Evolutionary conservation across 2,329 filamentous ascomycete species (phyloP).

Genomic region (Exophiala viscosa): DNA sequence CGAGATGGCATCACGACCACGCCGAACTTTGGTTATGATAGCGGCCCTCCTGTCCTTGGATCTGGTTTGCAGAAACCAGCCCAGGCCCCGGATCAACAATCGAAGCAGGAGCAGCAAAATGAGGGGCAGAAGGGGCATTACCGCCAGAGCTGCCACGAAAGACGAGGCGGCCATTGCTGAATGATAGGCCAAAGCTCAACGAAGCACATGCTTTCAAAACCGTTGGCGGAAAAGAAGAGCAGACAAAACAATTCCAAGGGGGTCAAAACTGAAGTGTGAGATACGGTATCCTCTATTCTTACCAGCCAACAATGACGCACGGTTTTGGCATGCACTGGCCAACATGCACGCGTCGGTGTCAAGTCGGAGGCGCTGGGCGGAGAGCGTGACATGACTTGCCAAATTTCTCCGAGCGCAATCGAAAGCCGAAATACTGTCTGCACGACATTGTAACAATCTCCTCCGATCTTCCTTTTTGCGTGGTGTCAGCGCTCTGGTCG

Average conservation of each 20-base stretch:
- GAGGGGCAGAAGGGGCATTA: slow-evolving; percentile 18
- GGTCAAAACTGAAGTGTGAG: neutral
- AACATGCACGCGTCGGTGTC: neutral
- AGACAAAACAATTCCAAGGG: neutral
- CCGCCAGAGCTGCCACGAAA: slow-evolving; percentile 18
- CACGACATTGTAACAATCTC: no score
- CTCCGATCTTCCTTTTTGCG: no score
- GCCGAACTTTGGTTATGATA: slow-evolving; percentile 18
- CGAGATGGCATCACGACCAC: slow-evolving; percentile 37
- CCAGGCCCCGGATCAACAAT: slow-evolving; percentile 13
- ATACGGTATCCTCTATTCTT: neutral
- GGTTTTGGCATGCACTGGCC: slow-evolving; percentile 1
- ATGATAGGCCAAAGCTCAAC: neutral
- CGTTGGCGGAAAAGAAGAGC: slow-evolving; percentile 1
- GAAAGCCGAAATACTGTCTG: no score
- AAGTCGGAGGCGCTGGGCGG: neutral
- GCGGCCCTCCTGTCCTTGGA: slow-evolving; percentile 20
- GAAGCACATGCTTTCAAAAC: slow-evolving; percentile 16
- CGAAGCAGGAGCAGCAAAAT: slow-evolving; percentile 13
- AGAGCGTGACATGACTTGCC: neutral
- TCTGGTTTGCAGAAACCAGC: slow-evolving; percentile 19
- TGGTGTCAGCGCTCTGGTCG: no score
- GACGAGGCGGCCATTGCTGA: slow-evolving; percentile 22
- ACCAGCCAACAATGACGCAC: slow-evolving; percentile 19
- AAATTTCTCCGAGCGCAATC: neutral